Base-by-base conservation (phyloP, 768 basidiomycete species). In the Heimioporus sp. region DNA sequence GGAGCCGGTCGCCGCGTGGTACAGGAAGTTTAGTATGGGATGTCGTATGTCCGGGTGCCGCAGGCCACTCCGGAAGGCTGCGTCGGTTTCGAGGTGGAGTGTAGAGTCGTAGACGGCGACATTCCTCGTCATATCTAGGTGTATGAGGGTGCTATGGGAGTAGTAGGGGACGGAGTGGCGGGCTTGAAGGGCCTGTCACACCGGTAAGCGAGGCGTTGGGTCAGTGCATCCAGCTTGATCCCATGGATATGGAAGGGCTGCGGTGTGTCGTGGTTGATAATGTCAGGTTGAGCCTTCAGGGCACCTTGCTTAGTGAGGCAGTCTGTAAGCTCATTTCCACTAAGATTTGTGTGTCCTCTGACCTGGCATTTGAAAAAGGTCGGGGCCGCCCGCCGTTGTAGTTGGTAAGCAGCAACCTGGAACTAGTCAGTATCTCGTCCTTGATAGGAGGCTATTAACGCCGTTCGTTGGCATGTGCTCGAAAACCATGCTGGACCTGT, bases 151-250 rank as follows among this genome's bases (percentile, higher is more conserved):
- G 1, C 17, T 30, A 10, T 10, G 50, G 46, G n/a, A n/a, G n/a
- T n/a, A n/a, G 36, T 49, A 35, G 2, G 28, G 31, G n/a, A n/a
- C 17, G 10, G 5, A 20, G 6, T 5, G 10, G 3, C 9, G 5
- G 0, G 9, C 30, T 15, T 20, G 32, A 0, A 66, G 51, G 0
- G 49, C 55, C 24, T 20, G n/a, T n/a, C n/a, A n/a, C n/a, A n/a
- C n/a, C n/a, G 42, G 43, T 67, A 66, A 2, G 54, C 58, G 17
- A 43, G 16, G 1, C 52, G 41, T 45, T 68, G 65, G 0, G 62
- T 58, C 56, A 28, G 24, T 7, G 24, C 24, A 6, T 4, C 7
- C 24, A 28, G 7, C 3, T 28, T 28, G 24, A 28, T 0, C 64
- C 64, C 1, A 53, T 37, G 5, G 59, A 31, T 34, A 39, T 3